phyloP scores from a whole-genome alignment of 495 filamentous ascomycete species.

The Penicillium samsonianum region DNA sequence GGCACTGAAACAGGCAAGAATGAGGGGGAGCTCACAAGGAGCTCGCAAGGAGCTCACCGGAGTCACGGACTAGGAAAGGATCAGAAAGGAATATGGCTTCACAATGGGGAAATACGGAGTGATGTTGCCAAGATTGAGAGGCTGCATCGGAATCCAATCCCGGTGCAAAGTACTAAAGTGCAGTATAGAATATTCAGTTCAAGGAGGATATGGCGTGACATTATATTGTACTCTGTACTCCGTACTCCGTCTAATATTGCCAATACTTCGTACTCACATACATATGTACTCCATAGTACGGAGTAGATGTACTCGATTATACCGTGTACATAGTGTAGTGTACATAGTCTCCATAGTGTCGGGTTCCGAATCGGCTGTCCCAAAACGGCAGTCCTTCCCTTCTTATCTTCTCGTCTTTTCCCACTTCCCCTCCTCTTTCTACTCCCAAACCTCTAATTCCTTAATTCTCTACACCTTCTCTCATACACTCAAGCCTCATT shows the following conservation, averaged over 20 bases:
- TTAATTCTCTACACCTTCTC: constrained; percentile 14
- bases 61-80: constrained; percentile 31
- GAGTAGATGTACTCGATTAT: not conserved
- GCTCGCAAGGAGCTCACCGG: constrained; percentile 39
- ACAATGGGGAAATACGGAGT: constrained; percentile 14
- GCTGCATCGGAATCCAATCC: not conserved
- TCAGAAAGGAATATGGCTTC: constrained; percentile 25
- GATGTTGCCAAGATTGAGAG: constrained; percentile 17
- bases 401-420: constrained; percentile 23
- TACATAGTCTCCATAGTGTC: too few species aligned
- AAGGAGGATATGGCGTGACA: not conserved
- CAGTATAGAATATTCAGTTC: not conserved
- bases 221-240: not conserved
- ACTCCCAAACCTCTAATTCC: constrained; percentile 19
- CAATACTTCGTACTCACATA: too few species aligned
- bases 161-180: not conserved
- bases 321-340: too few species aligned
- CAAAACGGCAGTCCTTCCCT: too few species aligned
- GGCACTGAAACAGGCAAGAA: too few species aligned
- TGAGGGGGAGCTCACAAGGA: not conserved
- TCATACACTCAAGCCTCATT: constrained; percentile 2
- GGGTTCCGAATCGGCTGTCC: too few species aligned
- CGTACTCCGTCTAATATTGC: too few species aligned
- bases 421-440: constrained; percentile 17
- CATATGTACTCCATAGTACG: too few species aligned